A percentile compares a stretch with the other conserved stretches of the same genome.
phyloP scores from a whole-genome alignment of 2,329 filamentous ascomycete genomes.

The Aureobasidium namibiae region DNA sequence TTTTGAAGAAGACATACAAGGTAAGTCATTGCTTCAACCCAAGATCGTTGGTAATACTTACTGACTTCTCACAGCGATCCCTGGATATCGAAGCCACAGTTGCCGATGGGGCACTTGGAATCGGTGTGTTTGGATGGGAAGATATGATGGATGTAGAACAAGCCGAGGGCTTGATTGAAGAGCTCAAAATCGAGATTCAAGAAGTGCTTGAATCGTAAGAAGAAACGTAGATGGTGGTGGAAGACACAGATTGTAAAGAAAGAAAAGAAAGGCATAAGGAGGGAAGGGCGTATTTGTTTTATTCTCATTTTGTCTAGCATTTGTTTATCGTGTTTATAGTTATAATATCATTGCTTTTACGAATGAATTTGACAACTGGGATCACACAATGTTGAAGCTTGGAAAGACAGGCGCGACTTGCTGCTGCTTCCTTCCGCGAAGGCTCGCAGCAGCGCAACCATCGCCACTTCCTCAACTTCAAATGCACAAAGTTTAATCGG shows the following conservation, averaged over 20 bases:
- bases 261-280: not conserved
- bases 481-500: not conserved
- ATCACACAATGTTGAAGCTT: not conserved
- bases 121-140: slow-evolving; percentile 45
- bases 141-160: slow-evolving; percentile 33
- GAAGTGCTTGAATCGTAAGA: not conserved
- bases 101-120: slow-evolving; percentile 38
- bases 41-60: not conserved
- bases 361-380: not conserved
- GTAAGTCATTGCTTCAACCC: slow-evolving; percentile 24
- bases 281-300: not conserved
- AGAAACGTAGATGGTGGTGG: not conserved
- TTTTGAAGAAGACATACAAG: slow-evolving; percentile 27
- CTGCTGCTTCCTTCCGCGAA: not conserved
- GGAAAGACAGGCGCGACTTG: not conserved
- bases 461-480: not conserved
- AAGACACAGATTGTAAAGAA: not conserved
- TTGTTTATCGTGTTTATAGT: not conserved
- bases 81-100: slow-evolving; percentile 50
- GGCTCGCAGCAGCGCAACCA: not conserved
- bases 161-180: slow-evolving; percentile 26
- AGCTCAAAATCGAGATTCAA: slow-evolving; percentile 15
- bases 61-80: slow-evolving; percentile 35
- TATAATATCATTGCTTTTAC: not conserved
- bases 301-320: not conserved